Percentiles rank a stretch among this genome's conserved stretches.
These are phyloP conservation scores for Aspergillus jensenii DNA, from an alignment of 2,329 filamentous ascomycete species.

Conservation along the genomic window DNA sequence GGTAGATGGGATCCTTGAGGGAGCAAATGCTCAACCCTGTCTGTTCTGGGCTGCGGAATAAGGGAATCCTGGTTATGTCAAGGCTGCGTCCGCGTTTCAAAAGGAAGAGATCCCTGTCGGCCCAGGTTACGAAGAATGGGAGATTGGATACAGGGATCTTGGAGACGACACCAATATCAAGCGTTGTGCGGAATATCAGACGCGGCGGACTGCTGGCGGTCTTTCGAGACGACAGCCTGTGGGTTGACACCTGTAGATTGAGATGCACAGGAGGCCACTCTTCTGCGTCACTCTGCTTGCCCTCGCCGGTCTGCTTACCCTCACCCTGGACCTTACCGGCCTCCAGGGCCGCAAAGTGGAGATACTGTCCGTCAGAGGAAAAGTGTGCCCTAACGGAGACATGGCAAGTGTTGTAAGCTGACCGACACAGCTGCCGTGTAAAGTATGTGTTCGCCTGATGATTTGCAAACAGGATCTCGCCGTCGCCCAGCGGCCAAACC, in stretches of 20 bases:
- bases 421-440: neutral
- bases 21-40: neutral
- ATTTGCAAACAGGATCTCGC: slow-evolving; percentile 5
- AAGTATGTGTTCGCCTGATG: slow-evolving; percentile 1
- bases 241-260: neutral
- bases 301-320: neutral
- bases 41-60: neutral
- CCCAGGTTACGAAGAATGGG: slow-evolving; percentile 6
- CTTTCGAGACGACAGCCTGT: slow-evolving; percentile 5
- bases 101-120: slow-evolving; percentile 1
- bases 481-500: neutral
- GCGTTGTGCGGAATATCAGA: neutral
- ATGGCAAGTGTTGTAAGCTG: neutral
- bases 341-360: slow-evolving; percentile 6
- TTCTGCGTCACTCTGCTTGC: neutral
- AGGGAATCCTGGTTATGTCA: neutral
- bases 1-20: no score
- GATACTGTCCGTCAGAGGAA: neutral
- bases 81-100: neutral
- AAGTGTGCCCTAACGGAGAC: neutral
- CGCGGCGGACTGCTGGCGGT: slow-evolving; percentile 1
- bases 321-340: neutral
- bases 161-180: neutral
- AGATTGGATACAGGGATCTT: neutral
- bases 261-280: neutral